Evolutionary conservation across 495 filamentous ascomycete genomes (phyloP).

Genomic region (Lasiosphaeriaceae sp.): DNA sequence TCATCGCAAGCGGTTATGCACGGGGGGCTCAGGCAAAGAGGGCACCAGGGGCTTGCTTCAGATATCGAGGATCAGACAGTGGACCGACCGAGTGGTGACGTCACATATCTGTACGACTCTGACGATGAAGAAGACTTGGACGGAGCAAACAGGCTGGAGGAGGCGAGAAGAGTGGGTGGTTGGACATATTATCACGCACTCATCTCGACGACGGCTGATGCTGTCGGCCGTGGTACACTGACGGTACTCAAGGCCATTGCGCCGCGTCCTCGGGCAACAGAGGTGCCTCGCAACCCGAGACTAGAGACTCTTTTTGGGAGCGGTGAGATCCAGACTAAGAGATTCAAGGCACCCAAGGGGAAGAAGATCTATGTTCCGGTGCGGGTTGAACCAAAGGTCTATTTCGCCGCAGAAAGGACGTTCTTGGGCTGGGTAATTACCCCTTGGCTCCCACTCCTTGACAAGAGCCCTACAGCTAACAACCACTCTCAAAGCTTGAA

Average conservation of each 20-base stretch:
- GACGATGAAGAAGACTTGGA: constrained; percentile 74
- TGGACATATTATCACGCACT: constrained; percentile 63
- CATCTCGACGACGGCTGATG: constrained; percentile 27
- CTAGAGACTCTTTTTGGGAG: constrained; percentile 43
- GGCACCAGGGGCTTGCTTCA: constrained; percentile 33
- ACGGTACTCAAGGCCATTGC: constrained; percentile 47
- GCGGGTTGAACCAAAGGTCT: constrained; percentile 95
- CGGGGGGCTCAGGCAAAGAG: constrained; percentile 31
- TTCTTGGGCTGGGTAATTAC: constrained; percentile 81
- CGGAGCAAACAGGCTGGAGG: constrained; percentile 50
- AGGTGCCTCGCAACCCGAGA: constrained; percentile 51
- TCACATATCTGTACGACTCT: constrained; percentile 90
- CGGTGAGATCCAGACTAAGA: constrained; percentile 53
- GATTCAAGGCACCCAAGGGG: constrained; percentile 83
- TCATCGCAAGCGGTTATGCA: constrained; percentile 18
- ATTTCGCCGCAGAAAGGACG: constrained; percentile 92
- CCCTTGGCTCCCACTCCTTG: neutral
- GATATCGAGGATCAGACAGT: constrained; percentile 47
- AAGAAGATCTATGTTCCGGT: constrained; percentile 94
- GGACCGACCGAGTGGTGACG: constrained; percentile 47
- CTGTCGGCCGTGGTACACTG: constrained; percentile 34
- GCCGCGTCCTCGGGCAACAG: constrained; percentile 58
- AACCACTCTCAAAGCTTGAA: constrained; percentile 59
- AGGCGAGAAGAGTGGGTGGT: constrained; percentile 67
- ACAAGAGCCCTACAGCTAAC: constrained; percentile 16